Evolutionary conservation across 768 basidiomycete species (phyloP).

Genomic region (Cystofilobasidium macerans): DNA sequence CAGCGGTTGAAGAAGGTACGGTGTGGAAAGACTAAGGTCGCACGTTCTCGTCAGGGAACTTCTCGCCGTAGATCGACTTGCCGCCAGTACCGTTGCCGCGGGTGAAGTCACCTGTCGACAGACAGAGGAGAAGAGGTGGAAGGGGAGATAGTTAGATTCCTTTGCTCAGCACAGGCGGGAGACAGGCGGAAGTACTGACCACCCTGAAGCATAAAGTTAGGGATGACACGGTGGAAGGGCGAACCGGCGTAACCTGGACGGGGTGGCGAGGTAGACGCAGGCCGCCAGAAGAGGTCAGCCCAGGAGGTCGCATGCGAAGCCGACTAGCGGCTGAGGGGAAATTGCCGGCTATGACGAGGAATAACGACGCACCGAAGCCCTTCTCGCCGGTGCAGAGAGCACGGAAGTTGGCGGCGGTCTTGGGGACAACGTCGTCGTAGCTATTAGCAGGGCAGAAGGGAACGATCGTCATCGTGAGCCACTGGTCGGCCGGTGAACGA

Average conservation of each 20-base stretch:
- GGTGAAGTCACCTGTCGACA: conserved; percentile 21
- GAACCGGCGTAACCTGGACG: conserved; percentile 61
- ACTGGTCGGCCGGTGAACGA: too few relatives aligned
- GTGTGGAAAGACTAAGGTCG: background rate
- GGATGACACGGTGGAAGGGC: conserved; percentile 55
- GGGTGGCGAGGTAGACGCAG: conserved; percentile 11
- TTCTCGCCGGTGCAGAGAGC: conserved; percentile 55
- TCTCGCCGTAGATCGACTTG: conserved; percentile 82
- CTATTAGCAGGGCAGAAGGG: background rate
- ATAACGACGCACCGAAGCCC: conserved; percentile 21
- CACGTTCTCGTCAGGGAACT: conserved; percentile 51
- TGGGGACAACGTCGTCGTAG: conserved; percentile 26
- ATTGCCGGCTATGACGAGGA: background rate
- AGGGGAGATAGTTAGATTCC: background rate
- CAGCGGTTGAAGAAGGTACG: background rate
- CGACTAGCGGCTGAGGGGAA: too few relatives aligned
- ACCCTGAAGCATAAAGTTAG: conserved; percentile 38
- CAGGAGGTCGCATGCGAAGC: too few relatives aligned
- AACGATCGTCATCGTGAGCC: background rate
- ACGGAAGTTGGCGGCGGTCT: conserved; percentile 54
- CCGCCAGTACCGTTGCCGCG: conserved; percentile 25
- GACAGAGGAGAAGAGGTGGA: too few relatives aligned
- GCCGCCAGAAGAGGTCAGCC: too few relatives aligned
- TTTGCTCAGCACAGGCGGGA: too few relatives aligned
- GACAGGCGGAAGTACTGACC: background rate